Conservation (phyloP, 139 green algal genomes). For the Chlamydomonas applanata region DNA sequence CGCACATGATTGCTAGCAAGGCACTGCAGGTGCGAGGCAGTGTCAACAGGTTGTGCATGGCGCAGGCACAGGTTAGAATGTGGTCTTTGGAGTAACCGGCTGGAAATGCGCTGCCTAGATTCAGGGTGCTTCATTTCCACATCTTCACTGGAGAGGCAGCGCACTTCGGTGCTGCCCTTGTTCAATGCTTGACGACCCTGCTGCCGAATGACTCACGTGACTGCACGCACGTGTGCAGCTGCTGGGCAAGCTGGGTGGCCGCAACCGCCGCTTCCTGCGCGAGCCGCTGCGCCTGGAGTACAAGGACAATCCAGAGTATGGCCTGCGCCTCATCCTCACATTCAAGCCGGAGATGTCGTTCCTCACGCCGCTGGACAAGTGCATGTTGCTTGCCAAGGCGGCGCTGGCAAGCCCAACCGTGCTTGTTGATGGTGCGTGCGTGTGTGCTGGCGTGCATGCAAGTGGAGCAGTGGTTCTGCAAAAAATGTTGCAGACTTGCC, state of each 20-base stretch:
- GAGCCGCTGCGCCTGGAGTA: slow-evolving; percentile 12
- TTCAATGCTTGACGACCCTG: too few species aligned
- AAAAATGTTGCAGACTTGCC: not conserved
- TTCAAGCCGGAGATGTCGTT: slow-evolving; percentile 89
- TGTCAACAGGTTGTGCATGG: too few species aligned
- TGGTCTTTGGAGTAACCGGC: too few species aligned
- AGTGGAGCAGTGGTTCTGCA: too few species aligned
- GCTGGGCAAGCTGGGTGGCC: slow-evolving; percentile 95
- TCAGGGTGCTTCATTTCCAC: too few species aligned
- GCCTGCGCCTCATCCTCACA: slow-evolving; percentile 91
- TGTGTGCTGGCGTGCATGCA: not conserved
- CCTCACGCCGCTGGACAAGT: slow-evolving; percentile 74
- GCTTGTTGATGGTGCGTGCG: not conserved
- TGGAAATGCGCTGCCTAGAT: too few species aligned
- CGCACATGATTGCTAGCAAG: slow-evolving; percentile 70
- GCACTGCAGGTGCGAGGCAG: slow-evolving; percentile 33
- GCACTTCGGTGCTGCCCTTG: too few species aligned
- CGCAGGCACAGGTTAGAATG: too few species aligned
- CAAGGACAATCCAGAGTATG: slow-evolving; percentile 90
- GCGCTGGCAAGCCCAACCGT: not conserved
- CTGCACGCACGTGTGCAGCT: slow-evolving; percentile 65
- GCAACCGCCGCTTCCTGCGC: slow-evolving; percentile 85
- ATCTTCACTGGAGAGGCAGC: too few species aligned
- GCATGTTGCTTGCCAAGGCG: slow-evolving; percentile 10
- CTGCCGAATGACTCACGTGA: too few species aligned